Conservation (phyloP, 2,329 filamentous ascomycete genomes). For the Scedosporium aurantiacum region DNA sequence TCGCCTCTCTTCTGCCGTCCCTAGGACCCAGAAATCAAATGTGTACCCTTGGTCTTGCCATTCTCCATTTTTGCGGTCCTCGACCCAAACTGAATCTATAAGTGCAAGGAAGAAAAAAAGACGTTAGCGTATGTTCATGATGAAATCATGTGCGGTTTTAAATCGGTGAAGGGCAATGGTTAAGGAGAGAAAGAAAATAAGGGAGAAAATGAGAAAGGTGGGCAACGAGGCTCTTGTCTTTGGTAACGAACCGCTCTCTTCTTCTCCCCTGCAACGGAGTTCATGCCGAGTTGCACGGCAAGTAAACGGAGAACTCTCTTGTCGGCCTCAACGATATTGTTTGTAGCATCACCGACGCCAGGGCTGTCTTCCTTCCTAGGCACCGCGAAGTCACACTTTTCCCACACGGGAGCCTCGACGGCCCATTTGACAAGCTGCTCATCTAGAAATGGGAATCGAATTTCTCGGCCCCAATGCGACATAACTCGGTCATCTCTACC, state of each 20-base stretch:
- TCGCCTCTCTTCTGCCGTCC: constrained; percentile 1
- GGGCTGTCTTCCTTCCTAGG: neutral
- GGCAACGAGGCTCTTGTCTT: neutral
- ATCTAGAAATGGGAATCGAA: constrained; percentile 82
- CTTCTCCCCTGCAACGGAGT: constrained; percentile 67
- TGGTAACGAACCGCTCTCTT: constrained; percentile 64
- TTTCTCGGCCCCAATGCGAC: constrained; percentile 79
- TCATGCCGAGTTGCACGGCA: constrained; percentile 63
- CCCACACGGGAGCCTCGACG: constrained; percentile 60
- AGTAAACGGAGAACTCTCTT: constrained; percentile 74
- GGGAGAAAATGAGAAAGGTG: neutral
- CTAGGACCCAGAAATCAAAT: neutral
- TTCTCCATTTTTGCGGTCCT: constrained; percentile 75
- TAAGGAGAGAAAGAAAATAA: neutral
- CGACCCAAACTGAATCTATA: constrained; percentile 69
- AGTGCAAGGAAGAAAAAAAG: neutral
- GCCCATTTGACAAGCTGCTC: constrained; percentile 78
- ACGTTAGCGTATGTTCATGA: neutral
- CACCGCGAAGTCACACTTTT: constrained; percentile 80
- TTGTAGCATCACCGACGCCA: constrained; percentile 12
- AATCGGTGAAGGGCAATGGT: neutral
- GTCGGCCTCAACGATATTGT: constrained; percentile 51
- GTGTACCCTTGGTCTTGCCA: constrained; percentile 56
- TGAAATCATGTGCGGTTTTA: neutral
- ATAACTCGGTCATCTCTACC: constrained; percentile 89